These are phyloP conservation scores for Mallotus japonicus DNA, from an alignment of 441 rosid species.

Conservation along the genomic window DNA sequence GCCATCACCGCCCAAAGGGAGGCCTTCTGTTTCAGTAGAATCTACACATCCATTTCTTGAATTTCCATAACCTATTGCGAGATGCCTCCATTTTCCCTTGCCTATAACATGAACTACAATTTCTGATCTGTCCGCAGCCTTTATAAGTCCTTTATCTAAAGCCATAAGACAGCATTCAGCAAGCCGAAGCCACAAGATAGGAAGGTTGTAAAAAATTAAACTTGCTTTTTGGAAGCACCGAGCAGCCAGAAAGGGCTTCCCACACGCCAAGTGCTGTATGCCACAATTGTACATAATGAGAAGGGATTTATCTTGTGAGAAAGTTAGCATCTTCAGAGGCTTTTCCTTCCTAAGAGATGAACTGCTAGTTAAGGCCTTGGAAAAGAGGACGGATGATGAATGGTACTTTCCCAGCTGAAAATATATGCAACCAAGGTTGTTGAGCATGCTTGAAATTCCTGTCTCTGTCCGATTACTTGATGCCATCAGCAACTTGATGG, in stretches of 20 bases:
- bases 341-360: constrained; percentile 70
- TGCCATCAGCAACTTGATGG: constrained; percentile 86
- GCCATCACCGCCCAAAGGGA: constrained; percentile 37
- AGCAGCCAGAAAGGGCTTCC: constrained; percentile 85
- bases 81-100: constrained; percentile 91
- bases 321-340: constrained; percentile 56
- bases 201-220: constrained; percentile 55
- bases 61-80: constrained; percentile 52
- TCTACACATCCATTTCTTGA: constrained; percentile 42
- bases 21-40: constrained; percentile 37
- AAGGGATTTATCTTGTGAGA: constrained; percentile 87
- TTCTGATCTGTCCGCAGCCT: constrained; percentile 52
- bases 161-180: constrained; percentile 97
- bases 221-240: constrained; percentile 83
- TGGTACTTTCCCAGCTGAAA: constrained; percentile 72
- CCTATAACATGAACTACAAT: constrained; percentile 64
- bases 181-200: constrained; percentile 89
- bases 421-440: constrained; percentile 97
- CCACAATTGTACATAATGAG: constrained; percentile 84
- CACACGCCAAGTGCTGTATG: constrained; percentile 75
- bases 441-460: constrained; percentile 66
- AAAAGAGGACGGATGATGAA: constrained; percentile 61
- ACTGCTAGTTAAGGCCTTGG: constrained; percentile 66
- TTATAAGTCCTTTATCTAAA: constrained; percentile 67
- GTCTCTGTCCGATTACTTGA: constrained; percentile 62